Evolutionary conservation across 2,329 filamentous ascomycete genomes (phyloP).

Genomic region (Rhytidhysteron rufulum): DNA sequence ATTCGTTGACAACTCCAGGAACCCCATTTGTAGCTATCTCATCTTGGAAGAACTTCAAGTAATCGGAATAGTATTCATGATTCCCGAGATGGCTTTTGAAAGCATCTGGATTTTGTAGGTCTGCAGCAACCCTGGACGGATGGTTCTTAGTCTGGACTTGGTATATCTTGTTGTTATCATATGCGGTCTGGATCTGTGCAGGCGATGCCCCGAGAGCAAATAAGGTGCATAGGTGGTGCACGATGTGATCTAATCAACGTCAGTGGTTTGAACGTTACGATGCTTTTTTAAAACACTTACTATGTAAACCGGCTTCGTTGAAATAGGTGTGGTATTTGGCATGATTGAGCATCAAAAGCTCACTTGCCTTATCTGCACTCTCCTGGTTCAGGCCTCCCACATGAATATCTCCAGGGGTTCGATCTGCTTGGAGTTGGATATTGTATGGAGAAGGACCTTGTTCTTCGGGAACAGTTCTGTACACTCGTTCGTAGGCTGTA

Average conservation of each 20-base stretch:
- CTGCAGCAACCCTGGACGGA: neutral
- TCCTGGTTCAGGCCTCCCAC: constrained; percentile 6
- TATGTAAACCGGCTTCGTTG: constrained; percentile 11
- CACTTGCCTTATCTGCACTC: constrained; percentile 7
- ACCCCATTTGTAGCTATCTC: constrained; percentile 14
- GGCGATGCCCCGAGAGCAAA: constrained; percentile 16
- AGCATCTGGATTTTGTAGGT: constrained; percentile 7
- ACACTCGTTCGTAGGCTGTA: no score
- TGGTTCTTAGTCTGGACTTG: constrained; percentile 8
- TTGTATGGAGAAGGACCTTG: no score
- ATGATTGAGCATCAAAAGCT: constrained; percentile 12
- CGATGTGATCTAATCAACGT: constrained; percentile 17
- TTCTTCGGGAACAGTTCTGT: no score
- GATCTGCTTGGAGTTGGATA: no score
- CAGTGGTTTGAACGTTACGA: neutral
- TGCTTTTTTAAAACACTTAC: constrained; percentile 4
- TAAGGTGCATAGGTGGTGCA: constrained; percentile 20
- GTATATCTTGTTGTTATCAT: constrained; percentile 14
- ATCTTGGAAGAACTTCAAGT: constrained; percentile 18
- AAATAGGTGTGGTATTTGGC: constrained; percentile 9
- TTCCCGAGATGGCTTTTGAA: constrained; percentile 10
- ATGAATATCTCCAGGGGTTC: no score
- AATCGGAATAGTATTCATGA: constrained; percentile 10
- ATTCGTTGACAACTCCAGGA: constrained; percentile 14
- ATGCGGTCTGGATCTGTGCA: constrained; percentile 14